Conservation (phyloP, 116 monocot species). For the Papilionanthe hybrid region DNA sequence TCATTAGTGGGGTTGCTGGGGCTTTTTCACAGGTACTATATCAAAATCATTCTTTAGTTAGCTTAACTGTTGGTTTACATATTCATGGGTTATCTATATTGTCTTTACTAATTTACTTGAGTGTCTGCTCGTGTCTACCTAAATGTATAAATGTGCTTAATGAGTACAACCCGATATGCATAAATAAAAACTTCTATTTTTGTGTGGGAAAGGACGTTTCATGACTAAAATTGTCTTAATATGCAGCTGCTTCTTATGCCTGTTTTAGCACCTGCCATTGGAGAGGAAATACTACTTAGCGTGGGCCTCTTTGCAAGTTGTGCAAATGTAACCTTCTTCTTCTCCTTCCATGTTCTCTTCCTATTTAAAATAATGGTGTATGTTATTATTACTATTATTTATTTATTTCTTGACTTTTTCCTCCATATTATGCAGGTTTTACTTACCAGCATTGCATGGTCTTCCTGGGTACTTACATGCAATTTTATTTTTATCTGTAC, state of each 20-base stretch:
- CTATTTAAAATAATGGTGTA: not conserved
- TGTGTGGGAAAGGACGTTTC: not conserved
- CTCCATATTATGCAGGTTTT: slow-evolving; percentile 58
- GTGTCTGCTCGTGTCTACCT: not conserved
- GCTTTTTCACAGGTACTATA: slow-evolving; percentile 70
- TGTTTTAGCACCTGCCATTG: slow-evolving; percentile 38
- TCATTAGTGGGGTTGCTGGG: slow-evolving; percentile 69
- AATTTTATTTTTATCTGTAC: not conserved
- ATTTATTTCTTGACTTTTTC: slow-evolving; percentile 13
- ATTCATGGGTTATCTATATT: not conserved
- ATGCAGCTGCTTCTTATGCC: slow-evolving; percentile 79
- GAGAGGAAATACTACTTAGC: slow-evolving; percentile 76
- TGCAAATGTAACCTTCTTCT: slow-evolving; percentile 44
- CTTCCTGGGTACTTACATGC: slow-evolving; percentile 56
- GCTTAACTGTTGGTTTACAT: not conserved
- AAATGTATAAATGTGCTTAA: not conserved
- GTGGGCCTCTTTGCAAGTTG: slow-evolving; percentile 68
- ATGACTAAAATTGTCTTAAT: slow-evolving; percentile 6
- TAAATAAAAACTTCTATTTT: not conserved
- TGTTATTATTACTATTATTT: not conserved
- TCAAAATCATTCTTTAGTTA: not conserved
- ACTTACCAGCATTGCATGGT: slow-evolving; percentile 83
- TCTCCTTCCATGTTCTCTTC: slow-evolving; percentile 1
- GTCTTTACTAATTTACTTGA: not conserved
- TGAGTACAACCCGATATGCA: not conserved